Conservation (phyloP, 768 basidiomycete species). For the Suillus subluteus region DNA sequence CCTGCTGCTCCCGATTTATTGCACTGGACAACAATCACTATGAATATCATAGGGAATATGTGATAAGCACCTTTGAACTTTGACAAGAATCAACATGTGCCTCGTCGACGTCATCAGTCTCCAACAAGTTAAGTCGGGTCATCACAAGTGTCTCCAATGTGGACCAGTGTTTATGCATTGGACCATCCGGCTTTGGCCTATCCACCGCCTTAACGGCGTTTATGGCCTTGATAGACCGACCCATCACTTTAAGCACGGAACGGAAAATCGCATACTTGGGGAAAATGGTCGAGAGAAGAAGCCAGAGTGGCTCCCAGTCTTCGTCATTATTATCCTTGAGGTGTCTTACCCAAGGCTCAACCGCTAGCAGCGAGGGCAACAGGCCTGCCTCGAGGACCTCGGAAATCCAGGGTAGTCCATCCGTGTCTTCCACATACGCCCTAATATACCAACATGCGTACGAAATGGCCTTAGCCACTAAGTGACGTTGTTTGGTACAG, state of each 20-base stretch:
- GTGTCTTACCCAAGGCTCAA: slow-evolving; percentile 30
- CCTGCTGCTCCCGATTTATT: slow-evolving; percentile 27
- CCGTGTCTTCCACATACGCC: slow-evolving; percentile 27
- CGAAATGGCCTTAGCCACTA: slow-evolving; percentile 31
- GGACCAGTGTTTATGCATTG: slow-evolving; percentile 24
- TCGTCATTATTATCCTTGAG: slow-evolving; percentile 23
- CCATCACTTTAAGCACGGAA: slow-evolving; percentile 22
- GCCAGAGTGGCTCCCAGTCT: slow-evolving; percentile 33
- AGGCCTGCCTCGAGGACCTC: slow-evolving; percentile 30
- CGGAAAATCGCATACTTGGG: slow-evolving; percentile 32
- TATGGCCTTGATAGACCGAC: slow-evolving; percentile 20
- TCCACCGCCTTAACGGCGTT: slow-evolving; percentile 16
- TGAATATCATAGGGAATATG: neutral
- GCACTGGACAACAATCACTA: slow-evolving; percentile 22
- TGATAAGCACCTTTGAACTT: slow-evolving; percentile 24
- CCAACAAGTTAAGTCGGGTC: slow-evolving; percentile 19
- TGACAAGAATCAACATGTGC: slow-evolving; percentile 29
- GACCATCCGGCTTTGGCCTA: slow-evolving; percentile 22
- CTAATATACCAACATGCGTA: slow-evolving; percentile 36
- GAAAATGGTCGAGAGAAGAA: slow-evolving; percentile 27
- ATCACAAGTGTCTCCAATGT: slow-evolving; percentile 25
- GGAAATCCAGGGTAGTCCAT: slow-evolving; percentile 30
- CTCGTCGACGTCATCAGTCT: slow-evolving; percentile 12
- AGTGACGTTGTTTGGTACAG: slow-evolving; percentile 1
- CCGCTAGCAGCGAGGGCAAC: slow-evolving; percentile 28